A percentile compares a stretch with the other conserved stretches of the same genome.
Evolutionary conservation across 1,284 basidiomycete genomes (phyloP).

Genomic region (Naganishia albida): DNA sequence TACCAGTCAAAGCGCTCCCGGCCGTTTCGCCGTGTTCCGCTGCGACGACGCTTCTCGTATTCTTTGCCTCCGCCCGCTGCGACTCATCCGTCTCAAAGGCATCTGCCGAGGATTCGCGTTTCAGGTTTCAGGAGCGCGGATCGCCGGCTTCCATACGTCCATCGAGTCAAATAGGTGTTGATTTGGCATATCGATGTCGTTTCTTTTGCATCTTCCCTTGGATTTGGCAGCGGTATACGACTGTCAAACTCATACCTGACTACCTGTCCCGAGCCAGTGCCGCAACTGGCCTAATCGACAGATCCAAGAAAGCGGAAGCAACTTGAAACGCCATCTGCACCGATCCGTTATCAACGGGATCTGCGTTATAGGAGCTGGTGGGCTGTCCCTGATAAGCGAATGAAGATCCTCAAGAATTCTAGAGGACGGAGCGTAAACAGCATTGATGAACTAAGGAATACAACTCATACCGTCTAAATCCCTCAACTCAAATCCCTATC

Average conservation of each 20-base stretch:
- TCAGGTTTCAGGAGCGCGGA: neutral
- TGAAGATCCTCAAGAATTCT: no score
- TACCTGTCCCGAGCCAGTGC: neutral
- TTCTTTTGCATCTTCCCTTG: no score
- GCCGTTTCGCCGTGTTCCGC: neutral
- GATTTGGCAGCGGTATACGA: no score
- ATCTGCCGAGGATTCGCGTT: constrained; percentile 1
- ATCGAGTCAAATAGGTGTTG: no score
- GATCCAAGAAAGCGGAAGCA: no score
- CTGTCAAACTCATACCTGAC: no score
- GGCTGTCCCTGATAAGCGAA: no score
- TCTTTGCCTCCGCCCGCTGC: constrained; percentile 10
- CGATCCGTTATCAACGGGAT: neutral
- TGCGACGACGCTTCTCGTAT: neutral
- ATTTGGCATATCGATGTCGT: no score
- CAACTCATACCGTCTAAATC: constrained; percentile 7
- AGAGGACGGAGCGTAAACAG: neutral
- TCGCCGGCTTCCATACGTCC: neutral
- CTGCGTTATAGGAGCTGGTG: no score
- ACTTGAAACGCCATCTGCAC: no score
- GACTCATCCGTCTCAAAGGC: constrained; percentile 1
- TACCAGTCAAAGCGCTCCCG: neutral
- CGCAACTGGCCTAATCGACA: neutral
- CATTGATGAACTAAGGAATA: neutral
- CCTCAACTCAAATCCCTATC: constrained; percentile 24